phyloP scores from a whole-genome alignment of 768 basidiomycete species.

The Suillus subluteus region DNA sequence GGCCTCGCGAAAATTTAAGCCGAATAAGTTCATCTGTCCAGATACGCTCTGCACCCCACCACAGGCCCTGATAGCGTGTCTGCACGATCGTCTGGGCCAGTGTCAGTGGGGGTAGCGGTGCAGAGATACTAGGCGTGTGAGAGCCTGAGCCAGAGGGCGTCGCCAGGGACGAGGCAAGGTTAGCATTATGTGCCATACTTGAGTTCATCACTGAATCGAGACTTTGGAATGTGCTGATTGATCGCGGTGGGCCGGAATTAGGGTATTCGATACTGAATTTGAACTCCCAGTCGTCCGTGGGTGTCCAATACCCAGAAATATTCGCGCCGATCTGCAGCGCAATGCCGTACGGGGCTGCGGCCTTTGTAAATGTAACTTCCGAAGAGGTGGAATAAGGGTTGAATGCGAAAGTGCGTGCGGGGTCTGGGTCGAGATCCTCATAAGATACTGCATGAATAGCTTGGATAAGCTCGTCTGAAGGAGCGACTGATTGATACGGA shows the following conservation, averaged over 20 bases:
- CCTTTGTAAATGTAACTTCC: constrained; percentile 46
- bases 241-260: constrained; percentile 2
- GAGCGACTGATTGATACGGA: constrained; percentile 74
- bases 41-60: constrained; percentile 90
- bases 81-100: constrained; percentile 45
- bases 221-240: constrained; percentile 25
- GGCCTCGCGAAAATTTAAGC: constrained; percentile 67
- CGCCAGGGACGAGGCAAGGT: constrained; percentile 19
- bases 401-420: constrained; percentile 48
- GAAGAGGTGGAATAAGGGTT: constrained; percentile 42
- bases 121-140: constrained; percentile 15
- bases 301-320: constrained; percentile 66
- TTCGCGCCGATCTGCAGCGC: constrained; percentile 73
- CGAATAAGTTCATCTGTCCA: constrained; percentile 88
- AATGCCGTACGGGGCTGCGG: constrained; percentile 65
- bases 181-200: constrained; percentile 47
- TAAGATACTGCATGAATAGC: constrained; percentile 49
- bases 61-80: constrained; percentile 75
- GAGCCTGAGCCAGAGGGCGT: constrained; percentile 12
- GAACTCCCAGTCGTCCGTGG: constrained; percentile 75
- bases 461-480: constrained; percentile 53
- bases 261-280: constrained; percentile 38
- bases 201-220: constrained; percentile 50
- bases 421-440: constrained; percentile 46
- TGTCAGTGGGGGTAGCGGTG: constrained; percentile 22